phyloP scores from a whole-genome alignment of 768 basidiomycete genomes.

The Xanthoconium purpureum region DNA sequence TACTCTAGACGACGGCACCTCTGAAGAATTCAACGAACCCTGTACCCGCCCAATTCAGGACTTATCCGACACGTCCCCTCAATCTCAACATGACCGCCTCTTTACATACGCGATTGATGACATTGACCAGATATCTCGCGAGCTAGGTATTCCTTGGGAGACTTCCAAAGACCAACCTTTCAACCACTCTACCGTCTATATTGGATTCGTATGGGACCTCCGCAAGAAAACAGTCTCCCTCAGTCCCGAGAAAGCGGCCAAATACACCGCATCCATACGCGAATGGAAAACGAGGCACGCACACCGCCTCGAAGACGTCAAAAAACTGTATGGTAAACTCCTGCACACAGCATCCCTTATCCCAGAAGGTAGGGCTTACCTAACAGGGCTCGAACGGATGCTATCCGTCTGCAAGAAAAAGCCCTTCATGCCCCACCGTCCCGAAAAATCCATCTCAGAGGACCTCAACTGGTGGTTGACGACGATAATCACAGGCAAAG shows the following conservation, averaged over 20 bases:
- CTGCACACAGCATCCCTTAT: conserved; percentile 14
- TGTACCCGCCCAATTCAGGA: neutral
- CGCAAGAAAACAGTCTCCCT: too few relatives aligned
- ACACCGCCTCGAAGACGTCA: neutral
- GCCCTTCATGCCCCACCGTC: conserved; percentile 32
- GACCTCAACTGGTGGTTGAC: conserved; percentile 2
- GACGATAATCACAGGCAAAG: neutral
- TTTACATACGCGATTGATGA: neutral
- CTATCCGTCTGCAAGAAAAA: conserved; percentile 23
- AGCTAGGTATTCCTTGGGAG: neutral
- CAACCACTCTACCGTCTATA: neutral
- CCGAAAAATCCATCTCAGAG: neutral
- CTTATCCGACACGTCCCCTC: accelerated
- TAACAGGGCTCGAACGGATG: conserved; percentile 42
- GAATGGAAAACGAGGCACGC: too few relatives aligned
- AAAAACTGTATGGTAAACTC: neutral
- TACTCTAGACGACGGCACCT: neutral
- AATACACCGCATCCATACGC: too few relatives aligned
- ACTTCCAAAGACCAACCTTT: neutral
- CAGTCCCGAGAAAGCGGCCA: too few relatives aligned
- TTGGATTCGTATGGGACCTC: neutral
- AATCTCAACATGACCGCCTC: neutral
- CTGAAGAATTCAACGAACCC: neutral
- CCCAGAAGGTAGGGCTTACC: conserved; percentile 35
- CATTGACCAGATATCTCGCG: neutral